Evolutionary conservation across 2,329 filamentous ascomycete genomes (phyloP), one percentile per base, ranked within the genome.

Genomic region (Herpotrichia juniperi): DNA sequence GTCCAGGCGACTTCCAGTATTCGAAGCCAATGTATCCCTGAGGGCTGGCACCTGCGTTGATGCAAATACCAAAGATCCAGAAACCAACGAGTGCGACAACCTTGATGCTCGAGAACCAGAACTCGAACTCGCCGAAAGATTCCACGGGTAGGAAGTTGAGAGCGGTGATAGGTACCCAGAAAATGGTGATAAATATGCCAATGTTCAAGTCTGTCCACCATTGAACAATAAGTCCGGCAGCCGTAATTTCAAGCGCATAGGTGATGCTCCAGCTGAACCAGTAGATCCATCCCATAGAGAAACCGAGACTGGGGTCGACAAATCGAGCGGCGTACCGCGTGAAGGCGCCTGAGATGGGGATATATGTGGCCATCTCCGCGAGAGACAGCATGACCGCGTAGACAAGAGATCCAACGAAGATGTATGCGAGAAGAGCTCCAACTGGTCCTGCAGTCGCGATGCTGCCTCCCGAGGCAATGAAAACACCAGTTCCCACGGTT

Each of bases 221-320:
- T 68, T 91, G 85, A 56, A 92, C 89, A 50, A 92, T 88, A 42
- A 91, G 76, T 4, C 87, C 88, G 1, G 87, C 85, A 0, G 87
- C 87, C 0, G 85, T 89, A 32, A 92, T 78, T 67, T 93, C 89
- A 8, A 91, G 81, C 0, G 88, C 87, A 60, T 84, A 89, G 0
- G 88, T 91, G 51, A 88, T 84, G 16, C 85, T 81, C 87, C 87
- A 93, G 31, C 83, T 87, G 67, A 91, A 91, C 87, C 87, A 93
- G 74, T 93, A 93, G 53, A 90, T 86, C 89, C 89, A 93, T 17
- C 90, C 89, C 81, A 92, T 88, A 17, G 88, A 82, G 63, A 92
- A 92, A 7, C 88, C 88, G 42, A 91, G 77, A 50, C 86, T 86
- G 10, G 84, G 86, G 64, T 90, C 86, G 51, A 91, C 81, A 63